Evolutionary conservation across 805 yeast species (phyloP).

Genomic region (Monosporozyma aerobia): DNA sequence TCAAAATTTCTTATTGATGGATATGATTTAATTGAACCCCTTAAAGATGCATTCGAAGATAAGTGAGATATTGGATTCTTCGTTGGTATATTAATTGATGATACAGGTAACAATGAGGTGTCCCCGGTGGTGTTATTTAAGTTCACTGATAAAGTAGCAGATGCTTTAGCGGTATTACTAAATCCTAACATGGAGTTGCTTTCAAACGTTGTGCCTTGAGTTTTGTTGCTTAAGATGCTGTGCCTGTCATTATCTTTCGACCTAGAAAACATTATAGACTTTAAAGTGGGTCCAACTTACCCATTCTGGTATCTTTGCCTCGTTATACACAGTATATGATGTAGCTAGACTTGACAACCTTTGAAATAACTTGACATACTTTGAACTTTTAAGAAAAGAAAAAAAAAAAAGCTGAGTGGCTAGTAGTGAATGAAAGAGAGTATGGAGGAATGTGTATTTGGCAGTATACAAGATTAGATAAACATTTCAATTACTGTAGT

Average conservation of each 20-base stretch:
- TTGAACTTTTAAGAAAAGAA: too few relatives aligned
- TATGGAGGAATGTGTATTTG: too few relatives aligned
- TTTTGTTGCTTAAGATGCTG: not conserved
- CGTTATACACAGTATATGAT: not conserved
- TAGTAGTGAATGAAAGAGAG: too few relatives aligned
- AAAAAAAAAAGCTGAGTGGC: too few relatives aligned
- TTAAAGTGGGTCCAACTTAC: not conserved
- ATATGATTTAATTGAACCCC: slow-evolving; percentile 3
- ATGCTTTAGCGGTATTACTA: not conserved
- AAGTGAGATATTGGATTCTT: not conserved
- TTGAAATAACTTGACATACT: too few relatives aligned
- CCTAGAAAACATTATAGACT: not conserved
- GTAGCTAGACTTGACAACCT: not conserved
- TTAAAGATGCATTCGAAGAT: not conserved
- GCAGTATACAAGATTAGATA: too few relatives aligned
- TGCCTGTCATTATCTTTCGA: not conserved
- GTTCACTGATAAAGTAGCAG: slow-evolving; percentile 7
- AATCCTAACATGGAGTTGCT: not conserved
- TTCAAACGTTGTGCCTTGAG: not conserved
- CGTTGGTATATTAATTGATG: not conserved
- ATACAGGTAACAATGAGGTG: not conserved
- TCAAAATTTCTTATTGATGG: slow-evolving; percentile 1
- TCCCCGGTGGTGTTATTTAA: slow-evolving; percentile 6
- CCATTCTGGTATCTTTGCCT: not conserved
- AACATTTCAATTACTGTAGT: too few relatives aligned